Base-by-base conservation (phyloP, 2,329 filamentous ascomycete species). In the Aureobasidium pullulans region DNA sequence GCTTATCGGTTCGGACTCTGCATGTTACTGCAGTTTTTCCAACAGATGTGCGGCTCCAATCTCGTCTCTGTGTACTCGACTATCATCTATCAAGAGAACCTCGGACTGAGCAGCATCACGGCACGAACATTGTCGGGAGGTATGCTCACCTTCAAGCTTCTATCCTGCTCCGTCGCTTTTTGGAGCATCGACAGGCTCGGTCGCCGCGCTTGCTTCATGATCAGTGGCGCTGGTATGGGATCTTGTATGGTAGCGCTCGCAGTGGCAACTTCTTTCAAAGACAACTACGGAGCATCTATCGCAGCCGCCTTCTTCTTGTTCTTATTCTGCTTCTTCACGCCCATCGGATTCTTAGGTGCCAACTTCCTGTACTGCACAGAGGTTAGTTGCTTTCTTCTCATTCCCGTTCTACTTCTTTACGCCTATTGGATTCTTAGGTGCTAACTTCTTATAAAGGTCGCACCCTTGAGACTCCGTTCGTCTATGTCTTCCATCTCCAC, bases 271-370 rank as follows among this genome's bases (percentile, higher is more conserved):
- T 74, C 76, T 65, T 70, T 72, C 31, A 67, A 69, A 62, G 68
- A 66, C 6, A 58, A 64, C 5, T 63, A 72, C 10, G 69, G 71
- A 29, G 74, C 73, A 48, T 64, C 68, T 5, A 75, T 75, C 5
- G 71, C 75, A 1, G 71, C 72, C 5, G 77, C 75, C 4, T 40
- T 13, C 37, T 78, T 79, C 66, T 78, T 79, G 67, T 77, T 78
- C 66, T 68, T 73, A 10, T 62, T 60, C 29, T 61, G 60, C 56
- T 53, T 64, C 32, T 65, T 68, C 31, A 66, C 67, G 28, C 64
- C 64, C 34, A 62, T 62, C 5, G 63, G 63, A 0, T 62, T 65
- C 46, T 64, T 64, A 9, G 65, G 65, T 15, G 63, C 64, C 5
- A 63, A 63, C 8, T 66, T 64, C 64, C 60, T 63, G 16, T 63